Evolutionary conservation across 2,329 filamentous ascomycete species (phyloP).

Genomic region (Dichotomopilus funicola): DNA sequence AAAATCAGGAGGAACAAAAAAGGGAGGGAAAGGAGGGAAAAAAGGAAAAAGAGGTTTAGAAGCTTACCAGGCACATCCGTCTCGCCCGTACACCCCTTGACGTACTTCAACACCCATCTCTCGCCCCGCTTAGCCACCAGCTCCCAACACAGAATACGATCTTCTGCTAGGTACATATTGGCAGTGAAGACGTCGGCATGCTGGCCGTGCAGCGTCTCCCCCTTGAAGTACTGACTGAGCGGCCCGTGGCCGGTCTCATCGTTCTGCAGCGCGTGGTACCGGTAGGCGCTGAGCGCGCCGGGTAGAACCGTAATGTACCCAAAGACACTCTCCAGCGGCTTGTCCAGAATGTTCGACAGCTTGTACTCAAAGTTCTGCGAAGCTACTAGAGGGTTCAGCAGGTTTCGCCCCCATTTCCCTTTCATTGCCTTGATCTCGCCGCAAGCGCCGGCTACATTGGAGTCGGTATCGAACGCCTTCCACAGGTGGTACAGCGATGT

Average conservation of each 20-base stretch:
- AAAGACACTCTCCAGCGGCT: conserved; percentile 93
- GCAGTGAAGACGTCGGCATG: conserved; percentile 96
- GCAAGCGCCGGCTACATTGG: conserved; percentile 91
- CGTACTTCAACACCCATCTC: conserved; percentile 96
- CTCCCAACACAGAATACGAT: conserved; percentile 90
- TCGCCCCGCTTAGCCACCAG: conserved; percentile 91
- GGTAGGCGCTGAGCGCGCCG: conserved; percentile 88
- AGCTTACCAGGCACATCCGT: conserved; percentile 89
- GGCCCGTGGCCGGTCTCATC: conserved; percentile 93
- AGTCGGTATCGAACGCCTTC: conserved; percentile 98
- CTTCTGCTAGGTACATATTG: conserved; percentile 90
- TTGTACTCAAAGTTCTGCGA: conserved; percentile 99
- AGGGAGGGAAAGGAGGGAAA: neutral
- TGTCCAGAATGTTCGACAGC: conserved; percentile 98
- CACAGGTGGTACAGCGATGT: conserved; percentile 96
- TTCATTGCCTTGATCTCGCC: conserved; percentile 98
- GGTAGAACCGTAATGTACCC: conserved; percentile 97
- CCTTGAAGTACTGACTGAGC: conserved; percentile 97
- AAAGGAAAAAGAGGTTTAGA: neutral
- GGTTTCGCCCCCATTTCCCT: conserved; percentile 71
- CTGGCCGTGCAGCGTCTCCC: conserved; percentile 90
- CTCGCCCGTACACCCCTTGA: conserved; percentile 92
- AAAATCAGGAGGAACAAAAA: too few species aligned
- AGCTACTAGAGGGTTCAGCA: conserved; percentile 90
- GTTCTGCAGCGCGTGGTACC: conserved; percentile 93